phyloP scores from a whole-genome alignment of 192 early-diverging fungal genomes.

The Backusella morwellensis region DNA sequence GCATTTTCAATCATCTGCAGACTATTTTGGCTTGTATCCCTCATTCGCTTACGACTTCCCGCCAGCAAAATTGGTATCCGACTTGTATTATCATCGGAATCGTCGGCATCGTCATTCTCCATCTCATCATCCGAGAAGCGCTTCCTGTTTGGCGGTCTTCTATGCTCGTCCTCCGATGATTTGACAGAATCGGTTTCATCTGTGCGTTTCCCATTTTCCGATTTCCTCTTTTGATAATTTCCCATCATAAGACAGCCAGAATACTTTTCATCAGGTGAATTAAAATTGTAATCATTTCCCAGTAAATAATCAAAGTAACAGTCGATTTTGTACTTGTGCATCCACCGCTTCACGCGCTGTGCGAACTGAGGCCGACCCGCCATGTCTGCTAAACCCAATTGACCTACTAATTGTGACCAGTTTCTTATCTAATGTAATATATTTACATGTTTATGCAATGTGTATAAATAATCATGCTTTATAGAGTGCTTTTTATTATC shows the following conservation, averaged over 20 bases:
- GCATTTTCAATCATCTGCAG: neutral
- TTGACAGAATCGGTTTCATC: conserved; percentile 6
- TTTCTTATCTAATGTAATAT: conserved; percentile 34
- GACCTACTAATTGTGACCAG: conserved; percentile 42
- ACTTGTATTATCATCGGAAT: conserved; percentile 4
- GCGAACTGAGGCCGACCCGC: conserved; percentile 37
- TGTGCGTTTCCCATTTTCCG: neutral
- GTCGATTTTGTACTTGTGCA: conserved; percentile 42
- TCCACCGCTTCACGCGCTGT: conserved; percentile 41
- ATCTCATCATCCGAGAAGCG: neutral
- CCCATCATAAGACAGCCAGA: conserved; percentile 38
- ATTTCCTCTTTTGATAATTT: conserved; percentile 31
- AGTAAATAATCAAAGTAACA: conserved; percentile 41
- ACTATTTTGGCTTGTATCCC: neutral
- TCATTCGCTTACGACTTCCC: conserved; percentile 20
- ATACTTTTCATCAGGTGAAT: conserved; percentile 26
- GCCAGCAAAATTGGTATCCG: conserved; percentile 9
- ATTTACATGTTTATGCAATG: too few relatives aligned
- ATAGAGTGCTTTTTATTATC: neutral
- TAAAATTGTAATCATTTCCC: conserved; percentile 30
- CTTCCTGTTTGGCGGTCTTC: neutral
- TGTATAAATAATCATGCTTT: too few relatives aligned
- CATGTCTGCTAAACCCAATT: conserved; percentile 34
- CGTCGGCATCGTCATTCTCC: neutral
- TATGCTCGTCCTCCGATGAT: neutral